Evolutionary conservation across 164 flowering plant genomes (phyloP).

Genomic region (Kalanchoe fedtschenkoi): DNA sequence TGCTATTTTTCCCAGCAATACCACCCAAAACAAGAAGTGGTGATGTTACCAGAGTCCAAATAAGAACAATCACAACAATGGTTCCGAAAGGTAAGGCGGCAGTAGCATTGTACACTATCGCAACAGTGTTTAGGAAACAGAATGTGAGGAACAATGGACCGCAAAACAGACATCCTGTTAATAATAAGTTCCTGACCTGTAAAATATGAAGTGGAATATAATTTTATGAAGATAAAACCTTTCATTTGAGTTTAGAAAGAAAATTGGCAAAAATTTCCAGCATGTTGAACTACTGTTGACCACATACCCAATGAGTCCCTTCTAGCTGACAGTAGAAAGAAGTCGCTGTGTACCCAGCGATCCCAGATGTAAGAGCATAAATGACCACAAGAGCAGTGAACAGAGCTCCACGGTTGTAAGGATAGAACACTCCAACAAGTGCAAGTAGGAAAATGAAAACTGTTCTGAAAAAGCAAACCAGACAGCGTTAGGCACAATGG

Average conservation of each 20-base stretch:
- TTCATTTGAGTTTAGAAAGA: background rate
- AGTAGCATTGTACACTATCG: constrained; percentile 6
- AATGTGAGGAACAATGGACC: constrained; percentile 7
- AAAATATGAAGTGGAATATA: background rate
- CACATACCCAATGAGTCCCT: constrained; percentile 8
- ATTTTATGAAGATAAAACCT: background rate
- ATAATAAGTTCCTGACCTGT: constrained; percentile 7
- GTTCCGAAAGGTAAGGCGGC: constrained; percentile 8
- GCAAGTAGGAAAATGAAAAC: constrained; percentile 6
- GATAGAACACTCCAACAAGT: constrained; percentile 9
- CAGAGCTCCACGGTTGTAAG: constrained; percentile 8
- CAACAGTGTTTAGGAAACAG: constrained; percentile 6
- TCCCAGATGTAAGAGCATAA: constrained; percentile 9
- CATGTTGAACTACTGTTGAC: background rate
- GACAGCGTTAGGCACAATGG: background rate
- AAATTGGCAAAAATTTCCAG: background rate
- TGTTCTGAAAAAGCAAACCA: constrained; percentile 1
- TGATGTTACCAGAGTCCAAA: constrained; percentile 7
- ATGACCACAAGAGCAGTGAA: constrained; percentile 8
- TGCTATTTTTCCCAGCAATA: constrained; percentile 8
- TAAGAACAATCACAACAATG: constrained; percentile 8
- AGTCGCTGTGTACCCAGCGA: constrained; percentile 6
- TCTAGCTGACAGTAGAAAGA: constrained; percentile 7
- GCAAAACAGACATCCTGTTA: constrained; percentile 8
- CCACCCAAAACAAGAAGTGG: constrained; percentile 10